These are phyloP conservation scores for Mentha longifolia DNA, from an alignment of 257 asterid species.

Conservation along the genomic window DNA sequence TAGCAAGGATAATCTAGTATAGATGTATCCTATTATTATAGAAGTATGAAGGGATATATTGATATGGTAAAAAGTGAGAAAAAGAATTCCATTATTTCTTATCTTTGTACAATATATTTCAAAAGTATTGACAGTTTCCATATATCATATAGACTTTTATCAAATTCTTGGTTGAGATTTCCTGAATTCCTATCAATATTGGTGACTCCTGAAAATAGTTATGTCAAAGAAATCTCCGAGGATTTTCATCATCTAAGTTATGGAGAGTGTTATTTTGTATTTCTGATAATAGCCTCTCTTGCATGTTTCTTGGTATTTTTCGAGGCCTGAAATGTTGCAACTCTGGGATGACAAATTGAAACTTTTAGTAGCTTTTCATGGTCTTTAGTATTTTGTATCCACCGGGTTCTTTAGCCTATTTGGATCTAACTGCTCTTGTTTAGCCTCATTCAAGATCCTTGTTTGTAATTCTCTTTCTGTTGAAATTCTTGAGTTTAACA, in stretches of 20 bases:
- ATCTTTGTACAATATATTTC: too few species aligned
- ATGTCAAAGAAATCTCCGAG: neutral
- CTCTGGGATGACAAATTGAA: neutral
- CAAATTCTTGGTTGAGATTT: too few species aligned
- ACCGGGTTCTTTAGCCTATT: neutral
- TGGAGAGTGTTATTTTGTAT: neutral
- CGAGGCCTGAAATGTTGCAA: too few species aligned
- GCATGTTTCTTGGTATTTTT: neutral
- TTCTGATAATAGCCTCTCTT: conserved; percentile 5
- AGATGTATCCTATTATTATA: too few species aligned
- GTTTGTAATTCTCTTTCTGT: neutral
- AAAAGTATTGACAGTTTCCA: too few species aligned
- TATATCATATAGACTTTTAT: too few species aligned
- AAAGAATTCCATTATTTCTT: too few species aligned
- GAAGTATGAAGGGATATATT: too few species aligned
- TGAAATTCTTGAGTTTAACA: neutral
- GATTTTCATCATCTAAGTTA: neutral
- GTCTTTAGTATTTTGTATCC: neutral
- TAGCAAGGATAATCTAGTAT: too few species aligned
- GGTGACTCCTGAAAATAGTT: neutral
- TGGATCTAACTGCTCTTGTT: neutral
- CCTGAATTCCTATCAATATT: neutral
- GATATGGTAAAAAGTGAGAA: too few species aligned
- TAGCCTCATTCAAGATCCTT: conserved; percentile 18
- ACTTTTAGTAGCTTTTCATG: neutral